These are phyloP conservation scores for Babesia microti DNA, from an alignment of 169 alveolate genomes.

Conservation along the genomic window DNA sequence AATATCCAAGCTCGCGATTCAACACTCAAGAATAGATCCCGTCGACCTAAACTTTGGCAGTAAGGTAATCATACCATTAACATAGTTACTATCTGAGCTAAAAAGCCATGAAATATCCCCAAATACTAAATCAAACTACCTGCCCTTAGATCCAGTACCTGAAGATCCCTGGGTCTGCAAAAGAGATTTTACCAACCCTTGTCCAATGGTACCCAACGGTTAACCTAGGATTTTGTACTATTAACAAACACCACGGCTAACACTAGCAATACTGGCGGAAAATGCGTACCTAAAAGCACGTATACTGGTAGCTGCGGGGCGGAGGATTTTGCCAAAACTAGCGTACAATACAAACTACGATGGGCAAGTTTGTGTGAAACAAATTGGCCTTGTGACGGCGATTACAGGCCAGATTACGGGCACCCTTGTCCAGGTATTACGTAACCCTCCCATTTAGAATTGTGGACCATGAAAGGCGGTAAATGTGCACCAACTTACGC, in stretches of 20 bases:
- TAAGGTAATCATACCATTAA: too few relatives aligned
- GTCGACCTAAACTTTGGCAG: too few relatives aligned
- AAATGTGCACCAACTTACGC: constrained; percentile 12
- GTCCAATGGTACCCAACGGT: constrained; percentile 49
- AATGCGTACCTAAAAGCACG: constrained; percentile 31
- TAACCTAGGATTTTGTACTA: neutral
- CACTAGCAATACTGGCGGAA: constrained; percentile 10
- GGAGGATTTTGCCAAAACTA: too few relatives aligned
- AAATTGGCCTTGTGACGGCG: neutral
- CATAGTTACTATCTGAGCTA: too few relatives aligned
- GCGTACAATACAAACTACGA: too few relatives aligned
- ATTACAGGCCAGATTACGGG: neutral
- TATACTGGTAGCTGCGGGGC: too few relatives aligned
- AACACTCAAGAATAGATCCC: too few relatives aligned
- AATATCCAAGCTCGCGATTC: too few relatives aligned
- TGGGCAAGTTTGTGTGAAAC: constrained; percentile 3
- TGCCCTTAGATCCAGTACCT: too few relatives aligned
- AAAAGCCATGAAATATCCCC: too few relatives aligned
- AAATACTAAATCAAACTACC: too few relatives aligned
- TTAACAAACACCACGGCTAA: neutral
- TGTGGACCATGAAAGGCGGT: constrained; percentile 20
- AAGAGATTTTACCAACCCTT: constrained; percentile 53
- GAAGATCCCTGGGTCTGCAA: too few relatives aligned
- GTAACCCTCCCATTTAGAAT: neutral
- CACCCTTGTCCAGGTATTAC: neutral